These are phyloP conservation scores for Coemansia sp. DNA, from an alignment of 192 early-diverging fungal genomes.

Conservation along the genomic window DNA sequence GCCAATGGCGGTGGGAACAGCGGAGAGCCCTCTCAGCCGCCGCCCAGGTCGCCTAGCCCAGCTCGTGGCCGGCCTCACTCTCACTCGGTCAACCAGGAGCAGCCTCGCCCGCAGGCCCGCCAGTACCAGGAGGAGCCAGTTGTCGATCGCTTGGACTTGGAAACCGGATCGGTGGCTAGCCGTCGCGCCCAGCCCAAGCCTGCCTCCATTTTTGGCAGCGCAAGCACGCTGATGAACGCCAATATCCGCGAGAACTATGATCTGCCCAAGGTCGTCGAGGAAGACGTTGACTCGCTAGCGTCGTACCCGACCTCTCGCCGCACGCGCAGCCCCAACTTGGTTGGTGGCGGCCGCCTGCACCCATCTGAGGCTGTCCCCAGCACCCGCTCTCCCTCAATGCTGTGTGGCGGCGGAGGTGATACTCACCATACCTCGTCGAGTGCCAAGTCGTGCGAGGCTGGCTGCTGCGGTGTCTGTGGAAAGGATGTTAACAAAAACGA, in stretches of 20 bases:
- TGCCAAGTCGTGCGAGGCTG: constrained; percentile 25
- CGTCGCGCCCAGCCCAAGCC: constrained; percentile 32
- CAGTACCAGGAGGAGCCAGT: constrained; percentile 41
- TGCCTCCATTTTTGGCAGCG: constrained; percentile 47
- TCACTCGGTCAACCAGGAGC: constrained; percentile 29
- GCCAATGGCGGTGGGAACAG: constrained; percentile 3
- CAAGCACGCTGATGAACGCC: constrained; percentile 47
- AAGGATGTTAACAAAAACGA: constrained; percentile 39
- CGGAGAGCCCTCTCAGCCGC: background rate
- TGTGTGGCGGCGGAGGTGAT: constrained; percentile 40
- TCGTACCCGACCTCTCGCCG: constrained; percentile 36
- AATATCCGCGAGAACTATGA: constrained; percentile 20
- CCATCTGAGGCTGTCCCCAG: background rate
- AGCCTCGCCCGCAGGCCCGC: background rate
- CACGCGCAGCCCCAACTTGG: constrained; percentile 24
- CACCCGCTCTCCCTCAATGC: constrained; percentile 18
- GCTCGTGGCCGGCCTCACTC: constrained; percentile 39
- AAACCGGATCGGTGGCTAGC: constrained; percentile 44
- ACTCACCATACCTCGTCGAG: constrained; percentile 7
- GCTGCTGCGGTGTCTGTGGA: constrained; percentile 51
- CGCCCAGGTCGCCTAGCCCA: constrained; percentile 10
- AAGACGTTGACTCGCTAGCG: constrained; percentile 50
- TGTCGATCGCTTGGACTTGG: constrained; percentile 39
- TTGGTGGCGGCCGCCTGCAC: constrained; percentile 29
- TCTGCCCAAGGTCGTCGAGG: constrained; percentile 53